Evolutionary conservation across 768 basidiomycete species (phyloP), one percentile per base, ranked within the genome.

Genomic region (Rhizopogon vinicolor): DNA sequence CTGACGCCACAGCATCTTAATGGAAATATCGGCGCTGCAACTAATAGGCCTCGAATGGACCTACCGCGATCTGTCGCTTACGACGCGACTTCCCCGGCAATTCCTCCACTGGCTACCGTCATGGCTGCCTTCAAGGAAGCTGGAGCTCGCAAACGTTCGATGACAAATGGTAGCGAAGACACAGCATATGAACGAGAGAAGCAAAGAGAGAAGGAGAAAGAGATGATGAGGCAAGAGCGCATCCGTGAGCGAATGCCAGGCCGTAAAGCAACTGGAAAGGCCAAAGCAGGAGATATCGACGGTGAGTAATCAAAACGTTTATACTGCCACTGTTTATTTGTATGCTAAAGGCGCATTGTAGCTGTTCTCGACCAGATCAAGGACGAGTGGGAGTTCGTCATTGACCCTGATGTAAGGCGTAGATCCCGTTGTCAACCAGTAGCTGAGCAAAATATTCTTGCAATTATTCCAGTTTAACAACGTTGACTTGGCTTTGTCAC

Each of bases 311-410:
- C 37, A 8, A 18, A 22, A 33, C 22, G 39, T 51, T 41, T 22
- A n/a, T 33, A n/a, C 52, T 12, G 18, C 2, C 33, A 18, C 3
- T 37, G 4, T 37, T 22, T 22, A 35, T 35, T 49, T 7, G 14
- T 25, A 1, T 9, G 13, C 48, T 54, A 54, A 51, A 51, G 37
- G 42, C 12, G 8, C 4, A 18, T 48, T 14, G 1, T 60, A 95
- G 92, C 89, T 58, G 80, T 96, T 13, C 72, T 97, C 58, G 86
- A 91, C 60, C 85, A 91, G 69, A 90, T 97, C 60, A 85, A 82
- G 65, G 87, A 90, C 60, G 92, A 89, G 53, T 97, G 93, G 93
- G 89, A 91, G 62, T 87, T 92, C 64, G 86, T 93, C 33, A 83
- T 87, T 53, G 83, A 91, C 58, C 81, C 87, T 39, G 87, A 92